phyloP scores from a whole-genome alignment of 345 rosid genomes.

The Populus davidiana region DNA sequence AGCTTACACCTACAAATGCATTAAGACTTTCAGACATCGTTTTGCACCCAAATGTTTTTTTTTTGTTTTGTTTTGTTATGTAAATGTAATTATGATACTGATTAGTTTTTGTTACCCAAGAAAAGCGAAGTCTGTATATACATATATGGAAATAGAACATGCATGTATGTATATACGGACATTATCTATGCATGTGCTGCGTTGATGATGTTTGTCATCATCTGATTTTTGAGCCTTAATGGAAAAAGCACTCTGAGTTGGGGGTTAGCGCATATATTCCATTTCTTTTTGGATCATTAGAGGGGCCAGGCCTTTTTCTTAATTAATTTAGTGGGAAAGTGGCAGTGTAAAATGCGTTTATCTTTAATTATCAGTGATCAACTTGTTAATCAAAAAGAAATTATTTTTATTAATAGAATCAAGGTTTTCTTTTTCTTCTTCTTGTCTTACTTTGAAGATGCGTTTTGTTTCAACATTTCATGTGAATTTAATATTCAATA shows the following conservation, averaged over 20 bases:
- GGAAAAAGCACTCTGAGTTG: conserved; percentile 20
- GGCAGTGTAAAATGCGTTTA: conserved; percentile 11
- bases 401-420: background rate
- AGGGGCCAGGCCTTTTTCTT: conserved; percentile 1
- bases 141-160: background rate
- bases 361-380: background rate
- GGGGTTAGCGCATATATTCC: conserved; percentile 19
- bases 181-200: background rate
- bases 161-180: background rate
- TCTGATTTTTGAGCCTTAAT: background rate
- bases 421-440: background rate
- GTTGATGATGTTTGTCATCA: conserved; percentile 1
- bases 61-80: background rate
- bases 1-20: background rate
- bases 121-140: background rate
- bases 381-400: background rate
- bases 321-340: background rate
- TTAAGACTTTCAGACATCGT: background rate
- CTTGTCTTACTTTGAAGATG: conserved; percentile 8
- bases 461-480: conserved; percentile 11
- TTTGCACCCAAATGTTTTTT: background rate
- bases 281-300: conserved; percentile 22
- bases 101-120: background rate
- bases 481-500: background rate
- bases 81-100: background rate